phyloP scores from a whole-genome alignment of 208 protist species.

The Naegleria lovaniensis region DNA sequence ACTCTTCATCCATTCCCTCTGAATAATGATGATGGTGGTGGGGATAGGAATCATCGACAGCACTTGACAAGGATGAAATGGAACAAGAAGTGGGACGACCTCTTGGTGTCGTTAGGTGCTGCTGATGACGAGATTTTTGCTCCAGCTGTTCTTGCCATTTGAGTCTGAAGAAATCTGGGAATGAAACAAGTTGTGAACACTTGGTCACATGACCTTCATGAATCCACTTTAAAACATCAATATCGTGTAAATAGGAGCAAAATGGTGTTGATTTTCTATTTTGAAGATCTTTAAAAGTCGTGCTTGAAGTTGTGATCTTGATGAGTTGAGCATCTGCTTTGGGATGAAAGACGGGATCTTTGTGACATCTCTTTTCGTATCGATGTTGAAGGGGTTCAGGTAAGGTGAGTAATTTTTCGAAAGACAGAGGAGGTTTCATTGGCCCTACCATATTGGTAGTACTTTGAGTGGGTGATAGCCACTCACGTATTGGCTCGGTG shows the following conservation, averaged over 20 bases:
- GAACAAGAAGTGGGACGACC: too few relatives aligned
- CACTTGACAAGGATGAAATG: too few relatives aligned
- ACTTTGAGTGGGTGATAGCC: too few relatives aligned
- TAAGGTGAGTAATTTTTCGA: not conserved
- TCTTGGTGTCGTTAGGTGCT: too few relatives aligned
- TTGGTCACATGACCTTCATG: not conserved
- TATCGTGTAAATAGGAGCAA: not conserved
- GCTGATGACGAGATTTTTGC: too few relatives aligned
- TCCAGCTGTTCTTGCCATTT: not conserved
- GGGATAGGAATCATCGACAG: too few relatives aligned
- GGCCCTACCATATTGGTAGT: too few relatives aligned
- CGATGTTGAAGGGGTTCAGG: not conserved
- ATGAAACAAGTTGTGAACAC: not conserved
- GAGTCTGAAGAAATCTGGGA: not conserved
- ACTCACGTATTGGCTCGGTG: too few relatives aligned
- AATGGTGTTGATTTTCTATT: not conserved
- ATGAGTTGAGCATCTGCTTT: not conserved
- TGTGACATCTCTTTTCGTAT: not conserved
- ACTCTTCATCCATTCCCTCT: too few relatives aligned
- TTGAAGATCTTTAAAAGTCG: not conserved
- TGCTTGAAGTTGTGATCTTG: not conserved
- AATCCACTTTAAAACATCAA: not conserved
- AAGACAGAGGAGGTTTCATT: too few relatives aligned
- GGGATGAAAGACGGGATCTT: not conserved
- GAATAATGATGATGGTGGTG: too few relatives aligned